Evolutionary conservation across 352 stramenopile species (phyloP).

Genomic region (Globisporangium nagaii): DNA sequence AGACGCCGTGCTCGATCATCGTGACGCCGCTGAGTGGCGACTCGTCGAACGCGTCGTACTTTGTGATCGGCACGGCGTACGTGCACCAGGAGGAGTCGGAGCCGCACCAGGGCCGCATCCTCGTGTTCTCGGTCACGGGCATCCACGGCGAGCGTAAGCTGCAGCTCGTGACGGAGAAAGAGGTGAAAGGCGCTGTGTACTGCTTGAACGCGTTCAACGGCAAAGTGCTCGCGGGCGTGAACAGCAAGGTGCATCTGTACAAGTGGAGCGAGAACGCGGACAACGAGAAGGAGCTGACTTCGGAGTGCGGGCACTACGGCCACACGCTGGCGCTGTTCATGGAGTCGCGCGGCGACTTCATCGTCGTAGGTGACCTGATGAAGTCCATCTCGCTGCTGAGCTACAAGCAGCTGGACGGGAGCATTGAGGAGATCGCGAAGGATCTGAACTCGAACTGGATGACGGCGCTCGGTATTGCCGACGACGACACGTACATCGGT

Average conservation of each 20-base stretch:
- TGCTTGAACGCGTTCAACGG: slow-evolving; percentile 94
- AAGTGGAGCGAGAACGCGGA: slow-evolving; percentile 89
- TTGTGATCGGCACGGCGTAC: slow-evolving; percentile 89
- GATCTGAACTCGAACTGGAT: slow-evolving; percentile 97
- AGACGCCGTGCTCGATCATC: slow-evolving; percentile 84
- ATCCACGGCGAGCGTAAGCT: slow-evolving; percentile 83
- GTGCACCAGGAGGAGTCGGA: slow-evolving; percentile 94
- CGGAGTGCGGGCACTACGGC: slow-evolving; percentile 92
- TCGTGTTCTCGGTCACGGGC: slow-evolving; percentile 88
- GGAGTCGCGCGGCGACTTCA: slow-evolving; percentile 91
- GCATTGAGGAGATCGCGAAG: slow-evolving; percentile 94
- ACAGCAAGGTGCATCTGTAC: slow-evolving; percentile 94
- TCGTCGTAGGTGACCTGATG: slow-evolving; percentile 97
- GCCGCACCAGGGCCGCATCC: slow-evolving; percentile 92
- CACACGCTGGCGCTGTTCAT: slow-evolving; percentile 96
- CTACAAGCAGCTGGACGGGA: slow-evolving; percentile 90
- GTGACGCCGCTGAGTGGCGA: slow-evolving; percentile 79
- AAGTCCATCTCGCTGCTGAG: slow-evolving; percentile 94
- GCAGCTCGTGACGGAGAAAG: slow-evolving; percentile 88
- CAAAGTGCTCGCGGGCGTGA: slow-evolving; percentile 91
- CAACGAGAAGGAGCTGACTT: slow-evolving; percentile 86
- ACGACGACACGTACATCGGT: slow-evolving; percentile 94
- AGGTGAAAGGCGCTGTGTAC: slow-evolving; percentile 94
- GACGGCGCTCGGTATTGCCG: slow-evolving; percentile 91
- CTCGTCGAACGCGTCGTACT: slow-evolving; percentile 67